These are phyloP conservation scores for Pseudotsuga menziesii DNA, from an alignment of 75 land plant genomes.

Conservation along the genomic window DNA sequence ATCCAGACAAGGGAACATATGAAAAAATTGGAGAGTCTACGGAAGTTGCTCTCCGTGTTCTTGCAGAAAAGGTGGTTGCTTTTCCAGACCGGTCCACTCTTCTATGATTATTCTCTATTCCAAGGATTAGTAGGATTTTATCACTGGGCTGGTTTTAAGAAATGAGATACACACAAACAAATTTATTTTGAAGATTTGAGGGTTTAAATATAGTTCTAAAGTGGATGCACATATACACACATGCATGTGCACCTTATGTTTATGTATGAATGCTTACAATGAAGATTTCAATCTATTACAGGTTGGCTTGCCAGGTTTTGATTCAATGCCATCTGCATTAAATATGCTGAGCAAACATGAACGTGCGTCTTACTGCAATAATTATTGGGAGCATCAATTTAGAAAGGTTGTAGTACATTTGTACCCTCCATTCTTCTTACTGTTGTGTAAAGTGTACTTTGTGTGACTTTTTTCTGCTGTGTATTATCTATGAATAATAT, in stretches of 20 bases:
- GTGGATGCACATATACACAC: neutral
- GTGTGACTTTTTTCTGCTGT: neutral
- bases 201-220: neutral
- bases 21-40: slow-evolving; percentile 99
- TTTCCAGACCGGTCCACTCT: neutral
- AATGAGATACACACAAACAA: neutral
- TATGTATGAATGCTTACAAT: neutral
- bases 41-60: slow-evolving; percentile 96
- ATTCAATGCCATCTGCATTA: slow-evolving; percentile 96
- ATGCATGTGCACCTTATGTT: neutral
- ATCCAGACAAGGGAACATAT: slow-evolving; percentile 77
- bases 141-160: neutral
- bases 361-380: slow-evolving; percentile 96
- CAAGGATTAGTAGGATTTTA: neutral
- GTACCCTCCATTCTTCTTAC: neutral
- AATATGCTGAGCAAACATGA: slow-evolving; percentile 89
- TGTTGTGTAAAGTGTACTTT: neutral
- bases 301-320: slow-evolving; percentile 99
- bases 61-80: slow-evolving; percentile 81
- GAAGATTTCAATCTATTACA: slow-evolving; percentile 17
- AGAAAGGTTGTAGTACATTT: slow-evolving; percentile 59
- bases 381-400: slow-evolving; percentile 92
- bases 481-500: neutral
- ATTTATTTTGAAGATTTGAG: neutral
- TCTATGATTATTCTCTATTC: neutral